Percentiles rank a stretch among this genome's conserved stretches.
phyloP scores from a whole-genome alignment of 305 asterid genomes.

The Solanum hybrid region DNA sequence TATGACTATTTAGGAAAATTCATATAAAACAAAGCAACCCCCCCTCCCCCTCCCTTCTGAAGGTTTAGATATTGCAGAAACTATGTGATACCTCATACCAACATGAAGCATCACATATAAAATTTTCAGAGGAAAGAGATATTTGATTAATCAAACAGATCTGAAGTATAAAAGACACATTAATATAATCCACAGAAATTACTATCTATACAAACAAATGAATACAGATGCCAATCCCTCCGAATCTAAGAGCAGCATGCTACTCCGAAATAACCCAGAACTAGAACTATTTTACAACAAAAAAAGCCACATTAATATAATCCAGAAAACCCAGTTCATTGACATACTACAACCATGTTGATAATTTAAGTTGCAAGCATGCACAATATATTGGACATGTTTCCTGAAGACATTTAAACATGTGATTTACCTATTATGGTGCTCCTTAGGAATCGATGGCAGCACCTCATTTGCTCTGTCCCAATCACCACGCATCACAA shows the following conservation, averaged over 20 bases:
- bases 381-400: background rate
- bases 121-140: background rate
- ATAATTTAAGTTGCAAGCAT: background rate
- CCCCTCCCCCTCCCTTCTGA: background rate
- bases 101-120: background rate
- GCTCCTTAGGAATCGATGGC: conserved; percentile 91
- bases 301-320: background rate
- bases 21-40: background rate
- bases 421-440: conserved; percentile 61
- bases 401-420: background rate
- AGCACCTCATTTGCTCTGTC: conserved; percentile 84
- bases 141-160: background rate
- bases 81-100: background rate
- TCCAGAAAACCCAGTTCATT: background rate
- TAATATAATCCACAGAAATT: background rate
- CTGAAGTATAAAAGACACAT: background rate
- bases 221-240: background rate
- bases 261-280: background rate
- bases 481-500: conserved; percentile 95
- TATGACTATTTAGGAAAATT: background rate
- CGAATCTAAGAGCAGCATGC: background rate
- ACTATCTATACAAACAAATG: background rate
- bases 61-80: background rate
- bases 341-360: background rate
- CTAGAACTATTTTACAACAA: background rate